Evolutionary conservation across 116 monocot species (phyloP), one percentile per base, ranked within the genome.

Genomic region (Zostera marina): DNA sequence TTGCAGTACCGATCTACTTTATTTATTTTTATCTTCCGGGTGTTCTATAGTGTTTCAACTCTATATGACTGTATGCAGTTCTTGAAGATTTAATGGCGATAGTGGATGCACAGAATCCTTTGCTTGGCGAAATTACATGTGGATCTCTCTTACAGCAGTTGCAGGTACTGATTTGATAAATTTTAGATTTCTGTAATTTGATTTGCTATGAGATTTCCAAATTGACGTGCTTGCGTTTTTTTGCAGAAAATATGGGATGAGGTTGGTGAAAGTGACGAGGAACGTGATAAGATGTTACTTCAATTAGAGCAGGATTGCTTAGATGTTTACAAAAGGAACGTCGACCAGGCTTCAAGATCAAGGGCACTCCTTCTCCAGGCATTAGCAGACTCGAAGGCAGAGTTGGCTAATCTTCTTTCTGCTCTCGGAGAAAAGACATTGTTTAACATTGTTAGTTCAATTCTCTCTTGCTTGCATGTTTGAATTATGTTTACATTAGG

Each of bases 121-220:
- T 79, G 63, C 45, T 73, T 17, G 77, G 73, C 63, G 81, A 72
- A 78, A 86, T 66, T 22, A 83, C 78, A 11, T 87, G 87, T 60
- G 83, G 83, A 10, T 76, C 83, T 61, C 72, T 92, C 46, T 74
- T 92, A 60, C 83, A 92, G 26, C 83, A 87, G 22, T 74, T 85
- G 56, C 82, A 91, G 85, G 91, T 91, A 54, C 14, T 43, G 20
- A 20, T 42, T 45, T 56, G 5, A 32, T 48, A 12, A 23, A 24
- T 2, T 21, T 51, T 48, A 12, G 16, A 24, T 2, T 21, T 51
- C 15, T 51, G 16, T 51, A 19, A 15, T 8, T 8, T 17, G 20
- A 51, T 6, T 44, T 9, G 14, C 10, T 10, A 20, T 3, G 15
- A 15, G 20, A 17, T 7, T 17, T 15, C 2, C 8, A 51, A 59